Conservation (phyloP, 2,329 filamentous ascomycete genomes). For the Thermoascus crustaceus region DNA sequence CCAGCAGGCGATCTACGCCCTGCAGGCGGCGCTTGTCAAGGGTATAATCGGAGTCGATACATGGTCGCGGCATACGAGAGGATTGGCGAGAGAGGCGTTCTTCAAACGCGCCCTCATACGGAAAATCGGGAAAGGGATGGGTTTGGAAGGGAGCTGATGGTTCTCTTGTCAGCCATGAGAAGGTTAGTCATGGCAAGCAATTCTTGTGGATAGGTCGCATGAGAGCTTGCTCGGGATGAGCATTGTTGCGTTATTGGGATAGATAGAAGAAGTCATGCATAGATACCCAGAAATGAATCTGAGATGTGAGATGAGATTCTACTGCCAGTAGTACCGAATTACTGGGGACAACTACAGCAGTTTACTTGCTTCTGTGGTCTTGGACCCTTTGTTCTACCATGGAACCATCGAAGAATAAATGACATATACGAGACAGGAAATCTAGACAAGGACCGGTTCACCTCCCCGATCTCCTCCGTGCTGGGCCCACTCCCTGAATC, state of each 20-base stretch:
- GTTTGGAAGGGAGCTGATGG: constrained; percentile 24
- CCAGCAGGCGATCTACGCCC: constrained; percentile 71
- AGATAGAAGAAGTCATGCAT: too few species aligned
- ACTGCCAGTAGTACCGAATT: too few species aligned
- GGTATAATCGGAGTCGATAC: constrained; percentile 39
- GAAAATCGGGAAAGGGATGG: constrained; percentile 41
- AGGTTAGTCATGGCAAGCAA: neutral
- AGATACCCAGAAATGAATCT: constrained; percentile 3
- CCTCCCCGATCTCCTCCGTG: too few species aligned
- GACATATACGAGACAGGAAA: too few species aligned
- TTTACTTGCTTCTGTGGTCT: too few species aligned
- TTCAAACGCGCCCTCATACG: constrained; percentile 38
- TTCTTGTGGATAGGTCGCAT: neutral
- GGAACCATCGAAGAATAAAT: too few species aligned
- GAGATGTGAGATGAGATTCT: neutral
- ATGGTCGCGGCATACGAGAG: constrained; percentile 40
- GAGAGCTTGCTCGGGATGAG: neutral
- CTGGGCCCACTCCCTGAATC: too few species aligned
- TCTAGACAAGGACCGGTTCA: too few species aligned
- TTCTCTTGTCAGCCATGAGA: constrained; percentile 1
- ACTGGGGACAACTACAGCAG: too few species aligned
- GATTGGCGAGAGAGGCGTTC: constrained; percentile 41
- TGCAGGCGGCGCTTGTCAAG: constrained; percentile 38
- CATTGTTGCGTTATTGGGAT: too few species aligned
- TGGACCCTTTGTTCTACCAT: too few species aligned